Conservation (phyloP, 305 asterid species). For the Fraxinus latifolia region DNA sequence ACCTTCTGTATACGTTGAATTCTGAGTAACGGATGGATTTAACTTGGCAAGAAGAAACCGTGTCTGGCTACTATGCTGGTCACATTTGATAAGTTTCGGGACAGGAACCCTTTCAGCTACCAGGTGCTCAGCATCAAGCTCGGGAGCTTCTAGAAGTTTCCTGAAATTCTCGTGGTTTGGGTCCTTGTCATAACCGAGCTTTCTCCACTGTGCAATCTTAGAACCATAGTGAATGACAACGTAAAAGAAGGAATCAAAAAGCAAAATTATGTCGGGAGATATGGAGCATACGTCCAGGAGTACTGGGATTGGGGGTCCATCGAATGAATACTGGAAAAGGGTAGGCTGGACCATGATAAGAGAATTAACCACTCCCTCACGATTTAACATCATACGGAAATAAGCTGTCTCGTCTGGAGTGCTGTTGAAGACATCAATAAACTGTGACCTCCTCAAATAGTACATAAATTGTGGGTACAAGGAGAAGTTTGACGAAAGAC, state of each 20-base stretch:
- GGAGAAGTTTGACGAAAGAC: constrained; percentile 69
- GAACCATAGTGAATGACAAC: constrained; percentile 86
- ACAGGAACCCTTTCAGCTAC: constrained; percentile 76
- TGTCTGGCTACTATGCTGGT: constrained; percentile 91
- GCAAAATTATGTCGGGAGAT: constrained; percentile 71
- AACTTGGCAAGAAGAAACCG: constrained; percentile 84
- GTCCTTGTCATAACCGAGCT: constrained; percentile 66
- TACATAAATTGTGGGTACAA: constrained; percentile 84
- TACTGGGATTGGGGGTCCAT: constrained; percentile 82
- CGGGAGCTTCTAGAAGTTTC: constrained; percentile 78
- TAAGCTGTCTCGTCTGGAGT: constrained; percentile 85
- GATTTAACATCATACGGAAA: constrained; percentile 72
- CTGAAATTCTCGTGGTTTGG: constrained; percentile 68
- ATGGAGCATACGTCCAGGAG: constrained; percentile 74
- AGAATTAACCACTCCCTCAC: constrained; percentile 77
- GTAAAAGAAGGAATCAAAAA: constrained; percentile 77
- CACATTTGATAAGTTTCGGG: constrained; percentile 74
- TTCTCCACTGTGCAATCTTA: constrained; percentile 81
- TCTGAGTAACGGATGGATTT: constrained; percentile 60
- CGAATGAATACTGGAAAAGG: constrained; percentile 79
- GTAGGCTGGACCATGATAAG: constrained; percentile 93
- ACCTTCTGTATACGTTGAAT: constrained; percentile 33
- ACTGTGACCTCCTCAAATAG: constrained; percentile 80
- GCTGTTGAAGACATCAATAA: constrained; percentile 76
- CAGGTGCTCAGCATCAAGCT: constrained; percentile 68